Percentiles rank a stretch among this genome's conserved stretches.
Conservation (phyloP, 768 basidiomycete species). For the Paxillus ammoniavirescens region DNA sequence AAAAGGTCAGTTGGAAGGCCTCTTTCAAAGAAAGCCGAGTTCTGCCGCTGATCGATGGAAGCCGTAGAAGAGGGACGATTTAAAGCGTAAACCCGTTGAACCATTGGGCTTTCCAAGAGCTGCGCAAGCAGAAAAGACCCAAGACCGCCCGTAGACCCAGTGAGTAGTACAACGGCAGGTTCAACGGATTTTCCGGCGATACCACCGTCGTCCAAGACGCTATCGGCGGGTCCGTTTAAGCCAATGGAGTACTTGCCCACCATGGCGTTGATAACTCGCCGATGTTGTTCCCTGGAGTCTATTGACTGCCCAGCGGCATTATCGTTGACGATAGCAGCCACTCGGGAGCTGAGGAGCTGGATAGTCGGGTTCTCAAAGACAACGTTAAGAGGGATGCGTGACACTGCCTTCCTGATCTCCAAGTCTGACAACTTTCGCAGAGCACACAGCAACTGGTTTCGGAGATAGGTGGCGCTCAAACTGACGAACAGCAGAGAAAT, state of each 20-base stretch:
- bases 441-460: constrained; percentile 19
- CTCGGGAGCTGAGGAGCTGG: constrained; percentile 29
- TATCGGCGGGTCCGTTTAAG: constrained; percentile 13
- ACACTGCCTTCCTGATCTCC: constrained; percentile 24
- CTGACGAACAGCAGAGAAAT: constrained; percentile 4
- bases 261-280: constrained; percentile 33
- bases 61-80: constrained; percentile 28
- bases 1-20: constrained; percentile 29
- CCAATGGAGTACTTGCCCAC: constrained; percentile 38
- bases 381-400: constrained; percentile 27
- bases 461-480: constrained; percentile 30
- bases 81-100: constrained; percentile 31
- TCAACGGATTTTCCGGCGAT: constrained; percentile 2
- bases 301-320: background rate
- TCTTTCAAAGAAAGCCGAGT: constrained; percentile 27
- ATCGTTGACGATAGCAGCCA: constrained; percentile 7
- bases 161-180: constrained; percentile 33
- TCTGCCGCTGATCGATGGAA: constrained; percentile 26
- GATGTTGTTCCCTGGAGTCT: constrained; percentile 9
- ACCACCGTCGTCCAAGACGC: constrained; percentile 3
- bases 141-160: constrained; percentile 41
- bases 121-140: constrained; percentile 35
- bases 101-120: constrained; percentile 21
- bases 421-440: constrained; percentile 32
- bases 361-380: constrained; percentile 43